Evolutionary conservation across 768 basidiomycete genomes (phyloP), one percentile per base, ranked within the genome.

Genomic region (Pulveroboletus sp.): DNA sequence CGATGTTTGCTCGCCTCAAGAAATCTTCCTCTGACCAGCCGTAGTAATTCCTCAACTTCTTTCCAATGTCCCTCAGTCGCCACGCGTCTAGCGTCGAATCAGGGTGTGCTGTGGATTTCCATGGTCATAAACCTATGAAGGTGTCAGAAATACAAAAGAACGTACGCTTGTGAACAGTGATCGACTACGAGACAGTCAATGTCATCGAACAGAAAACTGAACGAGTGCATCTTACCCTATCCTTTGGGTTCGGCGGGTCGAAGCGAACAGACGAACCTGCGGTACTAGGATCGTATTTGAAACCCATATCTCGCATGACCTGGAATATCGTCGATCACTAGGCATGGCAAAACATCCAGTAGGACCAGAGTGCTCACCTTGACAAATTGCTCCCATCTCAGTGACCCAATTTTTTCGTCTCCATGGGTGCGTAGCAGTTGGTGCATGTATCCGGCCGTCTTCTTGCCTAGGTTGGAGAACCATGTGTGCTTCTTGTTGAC

Each of bases 251-350:
- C 16, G 86, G 89, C 41, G 88, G 88, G 64, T 87, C 82, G 60
- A 91, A 91, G 31, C 87, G 78, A 30, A 91, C 89, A 63, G 86
- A 86, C 10, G 87, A 89, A 3, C 89, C 89, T 17, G 88, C 86
- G 3, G 86, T 87, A 51, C 80, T 81, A 5, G 84, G 84, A 60
- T 83, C 81, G 56, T 82, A 83, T 3, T 69, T 68, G 65, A 91
- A 91, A 30, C 88, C 88, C 79, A 91, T 82, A 40, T 85, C 85
- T 31, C 73, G 69, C 87, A 91, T 87, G 31, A 87, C 68, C 88
- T 89, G 56, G 9, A 37, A 43, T 23, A 29, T 47, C 34, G 32
- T 46, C 34, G 9, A 48, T 39, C 26, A 30, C 9, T 32, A 31
- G 24, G 32, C 27, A 31, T 22, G 2, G 31, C n/a, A 22, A 26